Evolutionary conservation across 192 early-diverging fungal genomes (phyloP), one percentile per base, ranked within the genome.

Genomic region (Dispira parvispora): DNA sequence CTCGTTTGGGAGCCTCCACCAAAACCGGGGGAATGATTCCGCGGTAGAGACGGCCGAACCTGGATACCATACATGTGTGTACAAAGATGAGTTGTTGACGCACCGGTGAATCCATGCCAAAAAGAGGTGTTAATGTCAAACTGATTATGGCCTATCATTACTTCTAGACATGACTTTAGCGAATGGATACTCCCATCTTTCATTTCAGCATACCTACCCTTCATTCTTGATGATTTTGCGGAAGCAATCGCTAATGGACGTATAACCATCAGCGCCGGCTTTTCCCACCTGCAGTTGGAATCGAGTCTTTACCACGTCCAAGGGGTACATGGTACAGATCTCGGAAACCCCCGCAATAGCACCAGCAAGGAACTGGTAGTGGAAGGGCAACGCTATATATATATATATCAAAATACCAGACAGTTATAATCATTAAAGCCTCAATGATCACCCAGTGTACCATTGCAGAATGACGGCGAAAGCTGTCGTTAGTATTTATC

Each of bases 21-120:
- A 98, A 77, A 67, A 98, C 92, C 8, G 96, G 96, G 46, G 96
- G 90, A 32, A 92, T 66, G 58, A 98, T 98, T n/a, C 95, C 94
- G 53, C 88, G 78, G 68, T 96, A 92, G 49, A 93, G 76, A 3
- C 84, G 77, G 32, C 72, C 71, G 56, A 80, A 73, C 32, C 76
- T 75, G 45, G 32, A 38, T 38, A 38, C 32, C 32, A 38, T 38
- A 38, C 32, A 38, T 6, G 32, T 38, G 32, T 38, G 1, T 6
- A 38, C 32, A 6, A 38, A 38, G 1, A 38, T 38, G 32, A 38
- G 32, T 38, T 38, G 6, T 1, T 4, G 6, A 38, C 6, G 32
- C 6, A 38, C 32, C 32, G 3, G 6, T 38, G 32, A 38, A 6
- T 38, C 32, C 32, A 38, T 38, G 6, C 6, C 32, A 6, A 38